Evolutionary conservation across 345 rosid species (phyloP), one percentile per base, ranked within the genome.

Genomic region (Erysimum cheiranthoides): DNA sequence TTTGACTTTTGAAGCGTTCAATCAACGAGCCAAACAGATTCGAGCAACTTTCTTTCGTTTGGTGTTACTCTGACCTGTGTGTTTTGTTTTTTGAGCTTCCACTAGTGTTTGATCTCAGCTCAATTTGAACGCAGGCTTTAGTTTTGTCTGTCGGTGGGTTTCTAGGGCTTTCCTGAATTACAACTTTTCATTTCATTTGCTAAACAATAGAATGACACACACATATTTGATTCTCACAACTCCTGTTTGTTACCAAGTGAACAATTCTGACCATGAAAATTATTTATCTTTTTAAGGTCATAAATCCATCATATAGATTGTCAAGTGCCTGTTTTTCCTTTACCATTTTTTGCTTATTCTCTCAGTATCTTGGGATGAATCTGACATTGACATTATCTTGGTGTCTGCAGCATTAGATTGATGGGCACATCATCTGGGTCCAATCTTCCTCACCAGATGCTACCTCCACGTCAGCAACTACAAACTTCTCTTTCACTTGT

Each of bases 401-500:
- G 38, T 66, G 54, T 58, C 8, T 77, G 59, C 79, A 79, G 82
- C 30, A 52, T 60, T 65, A 66, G 38, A 69, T 80, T 80, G 67
- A 96, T 96, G 99, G 97, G 92, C 49, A 78, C 96, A 74, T 95
- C 96, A 52, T 89, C 98, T 68, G 99, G 97, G 39, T 93, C 99
- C 57, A 87, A 90, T 76, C 84, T 86, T 63, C 84, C 86, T 73
- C 84, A 88, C 56, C 96, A 88, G 61, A 93, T 96, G 98, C 81
- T 91, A 52, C 98, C 99, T 66, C 98, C 98, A 28, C 89, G 97
- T 10, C 97, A 89, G 38, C 97, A 93, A 68, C 85, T 90, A 4
- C 89, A 88, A 31, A 71, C 89, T 9, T 28, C 81, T 34, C 76
- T 81, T 17, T 77, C 81, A 28, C 84, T 91, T 10, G 86, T 90